Percentiles rank a stretch among this genome's conserved stretches.
Evolutionary conservation across 169 alveolate species (phyloP).

Genomic region (Cystoisospora suis): DNA sequence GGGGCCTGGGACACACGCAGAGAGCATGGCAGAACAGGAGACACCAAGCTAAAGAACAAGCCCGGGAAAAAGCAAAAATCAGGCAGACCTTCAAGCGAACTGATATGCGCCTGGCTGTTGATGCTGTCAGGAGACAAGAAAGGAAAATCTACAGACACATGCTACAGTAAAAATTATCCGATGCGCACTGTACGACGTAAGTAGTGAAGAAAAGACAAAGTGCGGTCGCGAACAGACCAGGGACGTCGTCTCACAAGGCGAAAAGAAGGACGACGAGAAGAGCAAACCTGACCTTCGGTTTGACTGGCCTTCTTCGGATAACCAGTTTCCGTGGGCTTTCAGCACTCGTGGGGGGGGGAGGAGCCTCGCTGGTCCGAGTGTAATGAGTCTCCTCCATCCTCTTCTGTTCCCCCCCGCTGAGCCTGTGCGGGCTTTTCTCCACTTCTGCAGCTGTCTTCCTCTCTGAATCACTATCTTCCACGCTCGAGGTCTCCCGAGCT

Average conservation of each 20-base stretch:
- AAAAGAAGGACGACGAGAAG: neutral
- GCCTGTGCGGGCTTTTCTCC: no score
- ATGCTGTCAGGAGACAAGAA: neutral
- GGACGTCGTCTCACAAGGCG: neutral
- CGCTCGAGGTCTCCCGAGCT: no score
- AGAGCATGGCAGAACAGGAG: neutral
- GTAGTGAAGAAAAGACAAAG: no score
- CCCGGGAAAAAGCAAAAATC: no score
- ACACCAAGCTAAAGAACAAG: neutral
- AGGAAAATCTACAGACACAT: neutral
- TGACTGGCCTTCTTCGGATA: neutral
- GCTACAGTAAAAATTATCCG: neutral
- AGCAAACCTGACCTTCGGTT: neutral
- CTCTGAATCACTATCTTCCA: no score
- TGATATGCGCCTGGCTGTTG: no score
- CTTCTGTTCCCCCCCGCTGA: neutral
- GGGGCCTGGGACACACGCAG: slow-evolving; percentile 6
- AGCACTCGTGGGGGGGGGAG: neutral
- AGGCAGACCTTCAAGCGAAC: no score
- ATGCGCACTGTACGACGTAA: no score
- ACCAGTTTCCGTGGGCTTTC: neutral
- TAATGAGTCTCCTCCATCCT: neutral
- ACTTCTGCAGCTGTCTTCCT: no score
- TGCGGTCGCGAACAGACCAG: no score
- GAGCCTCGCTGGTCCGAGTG: neutral